Evolutionary conservation across 2,329 filamentous ascomycete species (phyloP).

Genomic region (Fusarium heterosporum): DNA sequence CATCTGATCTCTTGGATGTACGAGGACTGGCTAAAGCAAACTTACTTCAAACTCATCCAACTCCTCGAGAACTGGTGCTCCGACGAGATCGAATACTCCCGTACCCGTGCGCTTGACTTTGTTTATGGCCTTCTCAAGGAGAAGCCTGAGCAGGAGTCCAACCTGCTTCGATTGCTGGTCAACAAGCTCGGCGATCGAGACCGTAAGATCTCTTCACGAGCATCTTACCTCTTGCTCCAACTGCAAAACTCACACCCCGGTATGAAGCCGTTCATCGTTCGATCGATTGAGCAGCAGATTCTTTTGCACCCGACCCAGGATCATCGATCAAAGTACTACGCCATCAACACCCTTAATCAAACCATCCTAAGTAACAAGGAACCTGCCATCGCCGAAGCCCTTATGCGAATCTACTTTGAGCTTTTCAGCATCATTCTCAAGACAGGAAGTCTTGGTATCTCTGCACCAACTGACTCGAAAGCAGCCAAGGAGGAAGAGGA

Average conservation of each 20-base stretch:
- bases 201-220: conserved; percentile 93
- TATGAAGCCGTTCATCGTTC: conserved; percentile 92
- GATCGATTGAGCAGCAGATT: conserved; percentile 86
- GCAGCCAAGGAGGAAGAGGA: conserved; percentile 51
- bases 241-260: conserved; percentile 87
- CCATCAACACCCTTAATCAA: conserved; percentile 96
- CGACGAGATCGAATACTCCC: conserved; percentile 94
- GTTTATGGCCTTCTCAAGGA: conserved; percentile 92
- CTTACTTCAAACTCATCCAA: conserved; percentile 93
- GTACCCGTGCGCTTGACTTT: conserved; percentile 88
- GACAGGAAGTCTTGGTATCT: conserved; percentile 55
- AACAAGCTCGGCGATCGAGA: conserved; percentile 97
- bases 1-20: conserved; percentile 91
- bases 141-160: conserved; percentile 97
- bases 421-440: conserved; percentile 88
- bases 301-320: conserved; percentile 89
- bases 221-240: conserved; percentile 94
- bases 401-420: conserved; percentile 92
- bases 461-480: conserved; percentile 60
- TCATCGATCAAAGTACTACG: conserved; percentile 92
- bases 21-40: conserved; percentile 94
- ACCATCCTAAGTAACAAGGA: conserved; percentile 91
- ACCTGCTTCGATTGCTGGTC: conserved; percentile 87
- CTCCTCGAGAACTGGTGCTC: conserved; percentile 92
- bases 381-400: conserved; percentile 79